Evolutionary conservation across 106 monocot genomes (phyloP).

Genomic region (Acanthochlamys bracteata): DNA sequence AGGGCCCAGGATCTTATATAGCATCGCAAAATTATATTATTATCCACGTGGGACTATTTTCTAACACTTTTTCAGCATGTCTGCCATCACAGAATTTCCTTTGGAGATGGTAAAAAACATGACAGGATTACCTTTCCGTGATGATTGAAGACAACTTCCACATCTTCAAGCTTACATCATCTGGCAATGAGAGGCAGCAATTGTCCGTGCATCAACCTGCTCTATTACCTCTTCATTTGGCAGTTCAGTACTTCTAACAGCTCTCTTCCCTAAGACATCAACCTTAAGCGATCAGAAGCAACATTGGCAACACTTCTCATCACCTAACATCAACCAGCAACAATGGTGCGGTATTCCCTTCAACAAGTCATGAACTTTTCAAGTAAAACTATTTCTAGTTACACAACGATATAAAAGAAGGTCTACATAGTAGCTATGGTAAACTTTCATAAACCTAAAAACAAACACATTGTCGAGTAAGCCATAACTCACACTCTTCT

Average conservation of each 20-base stretch:
- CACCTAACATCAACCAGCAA: background rate
- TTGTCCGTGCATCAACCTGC: conserved; percentile 75
- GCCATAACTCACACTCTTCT: conserved; percentile 56
- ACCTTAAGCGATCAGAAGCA: background rate
- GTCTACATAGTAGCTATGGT: background rate
- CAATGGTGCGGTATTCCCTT: background rate
- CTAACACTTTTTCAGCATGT: background rate
- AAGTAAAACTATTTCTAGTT: no score
- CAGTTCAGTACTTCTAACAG: conserved; percentile 71
- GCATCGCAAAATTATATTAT: no score
- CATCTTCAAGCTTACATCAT: conserved; percentile 76
- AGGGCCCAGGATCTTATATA: no score
- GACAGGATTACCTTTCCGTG: conserved; percentile 56
- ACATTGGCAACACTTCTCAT: background rate
- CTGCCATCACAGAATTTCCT: background rate
- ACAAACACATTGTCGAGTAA: background rate
- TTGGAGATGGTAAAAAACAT: background rate
- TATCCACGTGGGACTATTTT: no score
- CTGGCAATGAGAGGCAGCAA: conserved; percentile 74
- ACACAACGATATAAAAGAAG: background rate
- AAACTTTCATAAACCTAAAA: background rate
- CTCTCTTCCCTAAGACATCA: conserved; percentile 44
- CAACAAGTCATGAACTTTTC: no score
- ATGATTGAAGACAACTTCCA: conserved; percentile 62
- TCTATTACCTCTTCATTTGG: conserved; percentile 69